These are phyloP conservation scores for Apophysomyces trapeziformis DNA, from an alignment of 371 early-diverging fungal species.

Conservation along the genomic window DNA sequence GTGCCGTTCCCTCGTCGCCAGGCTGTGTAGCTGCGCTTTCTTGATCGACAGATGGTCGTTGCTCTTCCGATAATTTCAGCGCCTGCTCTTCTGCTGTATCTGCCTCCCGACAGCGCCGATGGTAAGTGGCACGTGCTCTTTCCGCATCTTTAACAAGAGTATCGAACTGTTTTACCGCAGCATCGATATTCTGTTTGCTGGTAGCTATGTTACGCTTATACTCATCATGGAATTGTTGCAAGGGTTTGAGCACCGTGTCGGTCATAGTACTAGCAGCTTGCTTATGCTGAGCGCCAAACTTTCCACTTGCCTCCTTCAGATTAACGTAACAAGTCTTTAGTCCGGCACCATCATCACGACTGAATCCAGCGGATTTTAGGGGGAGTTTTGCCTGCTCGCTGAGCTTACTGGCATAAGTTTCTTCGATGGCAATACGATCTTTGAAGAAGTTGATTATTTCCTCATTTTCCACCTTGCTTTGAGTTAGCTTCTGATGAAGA, in stretches of 20 bases:
- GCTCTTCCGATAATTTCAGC: constrained; percentile 27
- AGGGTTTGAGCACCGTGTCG: constrained; percentile 63
- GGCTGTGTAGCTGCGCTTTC: constrained; percentile 1
- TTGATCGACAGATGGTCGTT: constrained; percentile 10
- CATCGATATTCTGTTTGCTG: constrained; percentile 66
- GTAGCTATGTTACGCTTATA: constrained; percentile 58
- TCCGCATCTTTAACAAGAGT: constrained; percentile 55
- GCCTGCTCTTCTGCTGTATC: constrained; percentile 53
- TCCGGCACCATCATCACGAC: constrained; percentile 76
- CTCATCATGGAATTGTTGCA: constrained; percentile 62
- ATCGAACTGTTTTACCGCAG: constrained; percentile 60
- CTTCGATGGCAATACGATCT: constrained; percentile 70
- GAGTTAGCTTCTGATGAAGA: constrained; percentile 72
- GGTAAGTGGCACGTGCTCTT: constrained; percentile 47
- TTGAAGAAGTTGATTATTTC: constrained; percentile 71
- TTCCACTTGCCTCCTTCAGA: constrained; percentile 60
- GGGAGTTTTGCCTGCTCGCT: constrained; percentile 52
- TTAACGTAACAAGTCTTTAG: constrained; percentile 68
- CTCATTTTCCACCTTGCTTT: constrained; percentile 73
- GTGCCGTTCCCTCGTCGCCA: not conserved
- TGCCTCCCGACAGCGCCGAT: constrained; percentile 54
- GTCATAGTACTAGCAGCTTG: constrained; percentile 58
- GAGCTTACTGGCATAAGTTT: constrained; percentile 61
- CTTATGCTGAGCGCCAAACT: constrained; percentile 63
- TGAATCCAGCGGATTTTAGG: constrained; percentile 59